phyloP scores from a whole-genome alignment of 805 yeast species.

The Cyberlindnera saturnus region DNA sequence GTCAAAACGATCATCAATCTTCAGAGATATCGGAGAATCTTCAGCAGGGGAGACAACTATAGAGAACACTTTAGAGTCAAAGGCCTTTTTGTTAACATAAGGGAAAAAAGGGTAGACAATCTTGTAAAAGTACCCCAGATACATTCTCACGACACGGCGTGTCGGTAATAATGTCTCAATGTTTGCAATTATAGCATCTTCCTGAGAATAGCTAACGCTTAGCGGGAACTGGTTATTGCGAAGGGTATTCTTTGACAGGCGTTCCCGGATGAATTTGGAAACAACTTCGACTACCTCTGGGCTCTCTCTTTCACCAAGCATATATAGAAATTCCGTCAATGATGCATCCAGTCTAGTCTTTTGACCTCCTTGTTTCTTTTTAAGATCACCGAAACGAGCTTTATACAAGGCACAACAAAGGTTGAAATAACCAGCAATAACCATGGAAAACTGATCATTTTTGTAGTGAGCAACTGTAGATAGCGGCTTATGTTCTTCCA shows the following conservation, averaged over 20 bases:
- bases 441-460: slow-evolving; percentile 19
- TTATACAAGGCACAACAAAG: slow-evolving; percentile 14
- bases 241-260: slow-evolving; percentile 9
- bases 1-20: slow-evolving; percentile 34
- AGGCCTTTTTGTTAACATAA: slow-evolving; percentile 34
- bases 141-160: slow-evolving; percentile 32
- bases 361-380: slow-evolving; percentile 8
- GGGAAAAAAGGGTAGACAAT: slow-evolving; percentile 45
- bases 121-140: slow-evolving; percentile 36
- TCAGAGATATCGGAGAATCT: slow-evolving; percentile 23
- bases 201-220: slow-evolving; percentile 11
- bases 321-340: slow-evolving; percentile 10
- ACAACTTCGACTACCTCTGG: slow-evolving; percentile 17
- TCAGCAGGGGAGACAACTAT: slow-evolving; percentile 30
- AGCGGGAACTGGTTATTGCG: slow-evolving; percentile 3
- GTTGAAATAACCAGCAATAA: slow-evolving; percentile 18
- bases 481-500: slow-evolving; percentile 23
- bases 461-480: slow-evolving; percentile 12
- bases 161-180: slow-evolving; percentile 34
- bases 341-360: slow-evolving; percentile 21
- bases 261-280: slow-evolving; percentile 15
- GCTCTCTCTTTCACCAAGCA: slow-evolving; percentile 18
- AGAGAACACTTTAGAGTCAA: slow-evolving; percentile 24
- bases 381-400: slow-evolving; percentile 9
- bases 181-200: slow-evolving; percentile 27